Evolutionary conservation across 2,329 filamentous ascomycete genomes (phyloP).

Genomic region (Talaromyces albobiverticillius): DNA sequence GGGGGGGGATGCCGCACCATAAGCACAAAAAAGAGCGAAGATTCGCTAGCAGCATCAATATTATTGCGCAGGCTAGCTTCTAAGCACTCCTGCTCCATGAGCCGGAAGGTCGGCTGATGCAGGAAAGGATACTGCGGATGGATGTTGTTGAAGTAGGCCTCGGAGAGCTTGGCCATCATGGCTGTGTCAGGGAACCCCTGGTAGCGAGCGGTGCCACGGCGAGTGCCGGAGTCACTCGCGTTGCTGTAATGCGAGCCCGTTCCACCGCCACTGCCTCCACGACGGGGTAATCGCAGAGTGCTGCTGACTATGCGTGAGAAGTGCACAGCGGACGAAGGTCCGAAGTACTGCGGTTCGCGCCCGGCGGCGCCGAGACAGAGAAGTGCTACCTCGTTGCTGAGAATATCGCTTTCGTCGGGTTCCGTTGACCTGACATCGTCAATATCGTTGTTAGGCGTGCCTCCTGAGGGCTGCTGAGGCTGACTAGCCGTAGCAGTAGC

Average conservation of each 20-base stretch:
- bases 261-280: neutral
- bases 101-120: conserved; percentile 31
- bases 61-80: conserved; percentile 14
- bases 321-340: conserved; percentile 34
- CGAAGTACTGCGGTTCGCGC: conserved; percentile 37
- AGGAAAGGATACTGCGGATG: conserved; percentile 40
- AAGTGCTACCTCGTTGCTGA: conserved; percentile 28
- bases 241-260: conserved; percentile 10
- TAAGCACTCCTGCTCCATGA: conserved; percentile 28
- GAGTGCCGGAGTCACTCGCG: neutral
- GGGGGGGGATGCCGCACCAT: too few species aligned
- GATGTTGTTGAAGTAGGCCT: conserved; percentile 39
- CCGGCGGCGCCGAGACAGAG: conserved; percentile 25
- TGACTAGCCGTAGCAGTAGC: neutral
- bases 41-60: neutral
- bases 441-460: conserved; percentile 5
- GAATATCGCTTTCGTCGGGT: conserved; percentile 2
- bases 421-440: conserved; percentile 19
- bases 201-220: conserved; percentile 1
- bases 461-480: neutral
- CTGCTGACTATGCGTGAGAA: conserved; percentile 18
- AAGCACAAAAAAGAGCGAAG: conserved; percentile 16
- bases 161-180: conserved; percentile 19
- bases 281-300: conserved; percentile 22
- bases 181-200: conserved; percentile 18